These are phyloP conservation scores for Cutaneotrichosporon spelunceum DNA, from an alignment of 1,284 basidiomycete genomes.

Conservation along the genomic window DNA sequence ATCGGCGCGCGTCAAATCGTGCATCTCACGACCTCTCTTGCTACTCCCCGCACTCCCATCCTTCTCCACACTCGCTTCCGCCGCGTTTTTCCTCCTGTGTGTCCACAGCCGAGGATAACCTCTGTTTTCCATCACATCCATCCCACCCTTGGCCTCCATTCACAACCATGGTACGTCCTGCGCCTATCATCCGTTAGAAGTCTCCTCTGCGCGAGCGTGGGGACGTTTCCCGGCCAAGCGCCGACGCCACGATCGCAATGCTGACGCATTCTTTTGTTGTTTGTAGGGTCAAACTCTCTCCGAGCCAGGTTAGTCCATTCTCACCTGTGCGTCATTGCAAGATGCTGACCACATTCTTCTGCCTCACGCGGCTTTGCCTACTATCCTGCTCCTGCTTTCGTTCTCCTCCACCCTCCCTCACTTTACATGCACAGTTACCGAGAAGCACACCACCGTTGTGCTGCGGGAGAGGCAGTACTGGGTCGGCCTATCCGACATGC, in stretches of 20 bases:
- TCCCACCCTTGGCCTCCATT: background rate
- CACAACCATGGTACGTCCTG: background rate
- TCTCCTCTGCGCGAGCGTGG: background rate
- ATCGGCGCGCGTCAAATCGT: background rate
- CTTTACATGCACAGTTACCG: conserved; percentile 56
- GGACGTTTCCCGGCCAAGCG: background rate
- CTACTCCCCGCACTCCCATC: background rate
- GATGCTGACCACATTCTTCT: conserved; percentile 2
- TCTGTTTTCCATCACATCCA: background rate
- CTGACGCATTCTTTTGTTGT: conserved; percentile 13
- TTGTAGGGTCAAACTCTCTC: conserved; percentile 51
- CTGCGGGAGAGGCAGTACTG: conserved; percentile 68
- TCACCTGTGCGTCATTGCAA: background rate
- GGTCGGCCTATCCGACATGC: conserved; percentile 93
- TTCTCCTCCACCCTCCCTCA: background rate
- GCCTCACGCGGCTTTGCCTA: conserved; percentile 12
- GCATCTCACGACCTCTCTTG: background rate
- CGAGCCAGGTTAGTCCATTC: conserved; percentile 45
- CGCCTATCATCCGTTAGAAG: background rate
- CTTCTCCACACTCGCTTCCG: background rate
- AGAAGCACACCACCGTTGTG: conserved; percentile 78
- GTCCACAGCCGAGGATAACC: background rate
- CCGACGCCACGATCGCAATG: background rate
- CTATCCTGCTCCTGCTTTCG: background rate
- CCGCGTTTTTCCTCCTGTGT: background rate